Base-by-base conservation (phyloP, 441 rosid species). In the Adansonia grandidieri region DNA sequence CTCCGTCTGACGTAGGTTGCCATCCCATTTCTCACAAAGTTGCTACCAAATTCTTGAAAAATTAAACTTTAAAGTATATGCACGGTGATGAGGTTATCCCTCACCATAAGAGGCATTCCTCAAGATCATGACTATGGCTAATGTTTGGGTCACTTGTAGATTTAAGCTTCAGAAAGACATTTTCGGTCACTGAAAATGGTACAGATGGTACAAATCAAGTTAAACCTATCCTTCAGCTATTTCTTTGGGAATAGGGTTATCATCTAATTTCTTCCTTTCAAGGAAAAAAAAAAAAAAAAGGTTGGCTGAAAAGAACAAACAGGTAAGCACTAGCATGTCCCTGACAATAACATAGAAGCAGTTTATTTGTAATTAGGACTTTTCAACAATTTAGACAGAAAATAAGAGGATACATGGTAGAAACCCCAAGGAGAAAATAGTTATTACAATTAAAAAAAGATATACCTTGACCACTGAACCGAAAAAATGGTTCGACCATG, bases 401-500 rank as follows among this genome's bases (percentile, higher is more conserved):
- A 69, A 22, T 48, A 69, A 45, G 48, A 47, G 53, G 19, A 68
- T 48, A 4, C 5, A 22, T 4, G 28, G 9, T 17, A 42, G 53
- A 66, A 66, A 19, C 9, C 9, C 66, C 17, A 37, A 66, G 70
- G 28, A 48, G 69, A 8, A 75, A 71, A 76, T 10, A 53, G 60
- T 66, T 63, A 64, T n/a, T 57, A 75, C 2, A 1, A 58, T 17
- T 17, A 8, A 58, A 19, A 58, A 58, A 20, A 17, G 11, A 58
- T 58, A 75, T 90, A 94, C 98, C 98, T 94, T 88, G 98, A 94
- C 98, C 97, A 94, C 76, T 94, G 89, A 88, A 90, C 92, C 79
- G 99, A 94, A 87, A 91, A 94, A 71, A 96, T 86, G 50, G 99
- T 94, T 71, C 98, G 89, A 76, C 91, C 96, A 87, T 96, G 99